phyloP scores from a whole-genome alignment of 1,284 basidiomycete species.

The Inonotus hispidus region DNA sequence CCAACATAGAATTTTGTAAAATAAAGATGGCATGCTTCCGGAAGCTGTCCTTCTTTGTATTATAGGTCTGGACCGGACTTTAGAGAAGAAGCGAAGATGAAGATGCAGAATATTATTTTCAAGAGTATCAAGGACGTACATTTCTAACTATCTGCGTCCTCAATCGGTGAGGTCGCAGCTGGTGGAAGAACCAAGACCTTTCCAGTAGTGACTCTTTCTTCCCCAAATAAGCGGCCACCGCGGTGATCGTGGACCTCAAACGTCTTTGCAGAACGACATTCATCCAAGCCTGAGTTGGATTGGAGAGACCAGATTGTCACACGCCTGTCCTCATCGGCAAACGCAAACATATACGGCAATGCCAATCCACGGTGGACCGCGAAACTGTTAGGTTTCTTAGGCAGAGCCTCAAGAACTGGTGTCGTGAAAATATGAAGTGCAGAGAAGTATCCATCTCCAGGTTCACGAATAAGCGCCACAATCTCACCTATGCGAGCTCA shows the following conservation, averaged over 20 bases:
- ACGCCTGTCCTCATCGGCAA: not conserved
- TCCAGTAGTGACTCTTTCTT: not conserved
- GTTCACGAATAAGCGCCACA: not conserved
- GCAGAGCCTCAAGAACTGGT: not conserved
- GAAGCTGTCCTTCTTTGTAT: too few species aligned
- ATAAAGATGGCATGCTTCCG: too few species aligned
- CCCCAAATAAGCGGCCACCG: not conserved
- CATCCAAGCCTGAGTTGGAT: not conserved
- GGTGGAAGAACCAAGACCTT: not conserved
- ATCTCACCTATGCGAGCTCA: not conserved
- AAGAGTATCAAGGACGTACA: too few species aligned
- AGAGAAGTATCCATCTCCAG: not conserved
- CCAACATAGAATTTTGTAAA: too few species aligned
- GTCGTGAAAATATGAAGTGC: not conserved
- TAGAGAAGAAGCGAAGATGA: too few species aligned
- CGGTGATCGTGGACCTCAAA: not conserved
- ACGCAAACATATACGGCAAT: slow-evolving; percentile 5
- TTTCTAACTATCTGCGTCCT: too few species aligned
- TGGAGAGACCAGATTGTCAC: slow-evolving; percentile 4
- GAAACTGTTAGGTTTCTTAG: not conserved
- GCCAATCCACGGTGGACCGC: not conserved
- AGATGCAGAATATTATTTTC: not conserved
- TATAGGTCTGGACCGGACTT: too few species aligned
- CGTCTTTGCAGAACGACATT: not conserved
- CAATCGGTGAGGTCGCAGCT: not conserved